Conservation (phyloP, 805 yeast species). For the Starmerella apis region DNA sequence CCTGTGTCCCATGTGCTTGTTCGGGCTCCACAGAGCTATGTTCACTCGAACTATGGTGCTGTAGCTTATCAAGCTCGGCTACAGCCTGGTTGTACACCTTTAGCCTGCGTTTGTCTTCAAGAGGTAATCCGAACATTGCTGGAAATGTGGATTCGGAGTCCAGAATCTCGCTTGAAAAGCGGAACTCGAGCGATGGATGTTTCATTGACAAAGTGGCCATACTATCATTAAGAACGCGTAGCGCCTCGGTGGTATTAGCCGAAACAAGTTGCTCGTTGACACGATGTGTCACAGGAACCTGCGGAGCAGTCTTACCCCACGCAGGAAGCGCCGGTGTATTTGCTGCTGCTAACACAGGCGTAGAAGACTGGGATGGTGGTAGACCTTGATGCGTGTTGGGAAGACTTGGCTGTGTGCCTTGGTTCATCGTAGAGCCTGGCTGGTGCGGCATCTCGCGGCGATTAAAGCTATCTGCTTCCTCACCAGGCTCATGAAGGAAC, state of each 20-base stretch:
- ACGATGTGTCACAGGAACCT: slow-evolving; percentile 14
- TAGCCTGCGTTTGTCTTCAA: slow-evolving; percentile 21
- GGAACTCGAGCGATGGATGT: slow-evolving; percentile 10
- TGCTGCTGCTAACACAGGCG: slow-evolving; percentile 14
- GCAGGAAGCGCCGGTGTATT: slow-evolving; percentile 20
- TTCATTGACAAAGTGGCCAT: slow-evolving; percentile 13
- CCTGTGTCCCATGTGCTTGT: no score
- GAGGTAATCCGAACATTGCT: slow-evolving; percentile 22
- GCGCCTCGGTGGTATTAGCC: slow-evolving; percentile 1
- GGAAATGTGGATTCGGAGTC: slow-evolving; percentile 15
- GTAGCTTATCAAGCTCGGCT: slow-evolving; percentile 19
- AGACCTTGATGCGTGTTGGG: slow-evolving; percentile 3
- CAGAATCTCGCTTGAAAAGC: slow-evolving; percentile 12
- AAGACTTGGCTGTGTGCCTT: slow-evolving; percentile 14
- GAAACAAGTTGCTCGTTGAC: slow-evolving; percentile 8
- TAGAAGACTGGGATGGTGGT: background rate
- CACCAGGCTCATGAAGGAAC: slow-evolving; percentile 99
- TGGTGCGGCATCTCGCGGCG: slow-evolving; percentile 36
- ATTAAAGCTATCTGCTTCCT: slow-evolving; percentile 94
- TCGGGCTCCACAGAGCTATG: background rate
- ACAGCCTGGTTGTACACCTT: slow-evolving; percentile 17
- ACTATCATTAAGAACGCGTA: slow-evolving; percentile 5
- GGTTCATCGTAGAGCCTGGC: slow-evolving; percentile 3
- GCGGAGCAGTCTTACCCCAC: slow-evolving; percentile 21
- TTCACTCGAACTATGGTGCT: background rate